Conservation (phyloP, 2,329 filamentous ascomycete species). For the Tothia fuscella region DNA sequence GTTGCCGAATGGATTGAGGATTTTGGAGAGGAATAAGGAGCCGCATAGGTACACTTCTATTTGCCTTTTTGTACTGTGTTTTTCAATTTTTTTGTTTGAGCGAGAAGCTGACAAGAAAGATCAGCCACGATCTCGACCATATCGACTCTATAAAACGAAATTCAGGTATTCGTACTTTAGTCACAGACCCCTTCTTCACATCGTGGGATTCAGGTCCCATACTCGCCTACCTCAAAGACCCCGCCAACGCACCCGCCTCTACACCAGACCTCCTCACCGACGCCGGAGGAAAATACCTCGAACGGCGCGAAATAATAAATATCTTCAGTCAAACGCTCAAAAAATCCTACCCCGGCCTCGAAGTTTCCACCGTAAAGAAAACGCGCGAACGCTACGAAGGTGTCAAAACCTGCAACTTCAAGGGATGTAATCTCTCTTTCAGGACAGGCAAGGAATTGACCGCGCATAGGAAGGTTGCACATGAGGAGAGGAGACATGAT, state of each 20-base stretch:
- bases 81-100: no score
- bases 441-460: conserved; percentile 14
- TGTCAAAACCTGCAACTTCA: conserved; percentile 15
- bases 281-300: conserved; percentile 15
- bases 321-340: conserved; percentile 15
- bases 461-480: conserved; percentile 14
- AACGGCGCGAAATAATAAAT: conserved; percentile 15
- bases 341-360: conserved; percentile 14
- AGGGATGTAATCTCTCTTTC: conserved; percentile 15
- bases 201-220: conserved; percentile 16
- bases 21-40: conserved; percentile 14
- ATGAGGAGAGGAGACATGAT: conserved; percentile 15
- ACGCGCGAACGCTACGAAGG: conserved; percentile 17
- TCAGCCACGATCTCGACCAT: conserved; percentile 15
- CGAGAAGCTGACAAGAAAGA: no score
- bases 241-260: conserved; percentile 7
- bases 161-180: conserved; percentile 13
- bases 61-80: no score
- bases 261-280: conserved; percentile 13
- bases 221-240: conserved; percentile 16
- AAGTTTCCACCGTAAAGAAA: conserved; percentile 13
- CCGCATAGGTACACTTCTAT: no score
- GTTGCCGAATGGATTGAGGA: conserved; percentile 13
- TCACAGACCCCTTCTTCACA: conserved; percentile 16
- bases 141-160: conserved; percentile 16